phyloP scores from a whole-genome alignment of 2,329 filamentous ascomycete species.

The Apiospora kogelbergensis region DNA sequence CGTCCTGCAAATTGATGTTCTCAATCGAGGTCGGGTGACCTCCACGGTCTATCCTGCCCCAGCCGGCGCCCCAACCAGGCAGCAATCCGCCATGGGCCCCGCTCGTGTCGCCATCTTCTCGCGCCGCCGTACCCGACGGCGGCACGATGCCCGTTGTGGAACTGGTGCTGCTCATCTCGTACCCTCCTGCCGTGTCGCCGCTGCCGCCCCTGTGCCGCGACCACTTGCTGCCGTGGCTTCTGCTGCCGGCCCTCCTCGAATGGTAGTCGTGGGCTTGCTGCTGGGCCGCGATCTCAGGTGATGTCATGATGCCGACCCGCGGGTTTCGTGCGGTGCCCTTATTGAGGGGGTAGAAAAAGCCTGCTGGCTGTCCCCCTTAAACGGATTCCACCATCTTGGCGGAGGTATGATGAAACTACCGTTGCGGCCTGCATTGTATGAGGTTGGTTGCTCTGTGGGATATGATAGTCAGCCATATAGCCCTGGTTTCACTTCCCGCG shows the following conservation, averaged over 20 bases:
- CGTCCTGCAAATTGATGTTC: conserved; percentile 37
- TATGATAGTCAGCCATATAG: neutral
- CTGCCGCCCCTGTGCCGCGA: conserved; percentile 15
- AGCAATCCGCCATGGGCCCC: conserved; percentile 20
- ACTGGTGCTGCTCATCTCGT: conserved; percentile 24
- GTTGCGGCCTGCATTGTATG: conserved; percentile 51
- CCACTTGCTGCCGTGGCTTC: conserved; percentile 19
- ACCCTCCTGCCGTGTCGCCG: conserved; percentile 9
- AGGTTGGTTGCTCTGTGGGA: conserved; percentile 56
- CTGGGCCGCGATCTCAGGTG: conserved; percentile 36
- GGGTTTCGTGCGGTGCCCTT: conserved; percentile 25
- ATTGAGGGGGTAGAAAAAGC: conserved; percentile 44
- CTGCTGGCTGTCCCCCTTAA: conserved; percentile 51
- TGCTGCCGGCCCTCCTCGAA: neutral
- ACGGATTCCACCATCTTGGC: conserved; percentile 43
- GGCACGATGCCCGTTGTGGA: conserved; percentile 25
- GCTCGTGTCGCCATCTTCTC: conserved; percentile 15
- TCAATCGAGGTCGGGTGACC: conserved; percentile 28
- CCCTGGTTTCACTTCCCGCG: too few species aligned
- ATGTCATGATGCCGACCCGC: conserved; percentile 44
- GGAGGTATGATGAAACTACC: conserved; percentile 43
- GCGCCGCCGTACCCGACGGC: conserved; percentile 6
- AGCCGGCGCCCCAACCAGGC: conserved; percentile 39
- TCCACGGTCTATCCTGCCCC: conserved; percentile 38
- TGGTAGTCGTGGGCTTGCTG: conserved; percentile 10